These are phyloP conservation scores for Hymenoscyphus albidus DNA, from an alignment of 2,329 filamentous ascomycete species.

Conservation along the genomic window DNA sequence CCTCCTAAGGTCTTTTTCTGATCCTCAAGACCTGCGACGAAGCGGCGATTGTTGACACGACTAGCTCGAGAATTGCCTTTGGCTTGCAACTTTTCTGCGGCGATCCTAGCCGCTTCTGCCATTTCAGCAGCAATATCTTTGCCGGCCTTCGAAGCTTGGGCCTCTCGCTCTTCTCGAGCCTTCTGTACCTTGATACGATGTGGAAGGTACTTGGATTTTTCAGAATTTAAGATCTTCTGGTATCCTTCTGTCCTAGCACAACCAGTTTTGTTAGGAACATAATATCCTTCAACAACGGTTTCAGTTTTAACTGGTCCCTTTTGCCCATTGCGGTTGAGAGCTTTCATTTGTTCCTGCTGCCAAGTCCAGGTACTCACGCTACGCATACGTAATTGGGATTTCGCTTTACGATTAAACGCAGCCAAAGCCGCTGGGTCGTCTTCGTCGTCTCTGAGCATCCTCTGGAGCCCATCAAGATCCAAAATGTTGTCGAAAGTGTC, in stretches of 20 bases:
- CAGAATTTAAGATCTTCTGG: slow-evolving; percentile 92
- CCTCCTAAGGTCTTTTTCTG: slow-evolving; percentile 82
- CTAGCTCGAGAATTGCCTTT: slow-evolving; percentile 91
- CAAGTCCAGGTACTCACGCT: slow-evolving; percentile 63
- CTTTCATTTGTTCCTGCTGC: slow-evolving; percentile 69
- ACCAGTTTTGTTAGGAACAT: slow-evolving; percentile 81
- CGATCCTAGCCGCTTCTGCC: slow-evolving; percentile 67
- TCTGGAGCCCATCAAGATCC: slow-evolving; percentile 69
- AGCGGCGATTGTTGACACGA: slow-evolving; percentile 90
- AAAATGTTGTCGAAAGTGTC: slow-evolving; percentile 61
- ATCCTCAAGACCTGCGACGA: slow-evolving; percentile 90
- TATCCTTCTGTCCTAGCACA: slow-evolving; percentile 88
- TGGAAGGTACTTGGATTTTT: slow-evolving; percentile 96
- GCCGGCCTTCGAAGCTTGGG: slow-evolving; percentile 62
- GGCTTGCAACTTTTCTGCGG: slow-evolving; percentile 73
- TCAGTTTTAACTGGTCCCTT: slow-evolving; percentile 41
- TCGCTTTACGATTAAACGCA: slow-evolving; percentile 41
- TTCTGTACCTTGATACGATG: slow-evolving; percentile 96
- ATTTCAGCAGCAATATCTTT: slow-evolving; percentile 64
- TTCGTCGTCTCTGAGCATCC: slow-evolving; percentile 65
- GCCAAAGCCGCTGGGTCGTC: slow-evolving; percentile 55
- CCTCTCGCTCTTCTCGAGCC: slow-evolving; percentile 85
- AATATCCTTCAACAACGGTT: slow-evolving; percentile 59
- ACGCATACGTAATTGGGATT: slow-evolving; percentile 40
- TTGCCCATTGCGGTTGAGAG: slow-evolving; percentile 57